Base-by-base conservation (phyloP, 306 rosid genomes). In the Rosa rugosa region DNA sequence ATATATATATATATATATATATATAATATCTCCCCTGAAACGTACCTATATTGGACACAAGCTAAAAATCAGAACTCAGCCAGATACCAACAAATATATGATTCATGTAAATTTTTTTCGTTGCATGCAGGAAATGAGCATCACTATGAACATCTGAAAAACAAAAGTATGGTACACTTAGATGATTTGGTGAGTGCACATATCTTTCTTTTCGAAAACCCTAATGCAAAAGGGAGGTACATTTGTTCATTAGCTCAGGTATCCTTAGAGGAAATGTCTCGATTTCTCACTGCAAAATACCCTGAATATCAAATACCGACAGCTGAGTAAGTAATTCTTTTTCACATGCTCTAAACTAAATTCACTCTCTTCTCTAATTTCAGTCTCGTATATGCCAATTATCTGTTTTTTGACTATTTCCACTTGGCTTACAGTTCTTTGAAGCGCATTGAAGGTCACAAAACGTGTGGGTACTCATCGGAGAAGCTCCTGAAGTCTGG, bases 111-210 rank as follows among this genome's bases (percentile, higher is more conserved):
- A 5, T 31, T 6, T 14, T 34, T 8, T 27, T 47, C 31, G 6
- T 5, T 14, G 27, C 68, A 11, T 75, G 75, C 69, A 88, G 92
- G 90, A 45, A 71, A 90, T 44, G 50, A 79, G 47, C 81, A 82
- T 83, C 71, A 60, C 38, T 84, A 81, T 59, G 80, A 76, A 6
- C 27, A 65, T 62, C 79, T 88, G 20, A 10, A 71, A 13, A 77
- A 75, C 51, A 6, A 45, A 0, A 71, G 78, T 79, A 31, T 90
- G 77, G 94, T 85, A 14, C 91, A 93, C 74, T 83, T 85, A 14
- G 97, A 89, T 72, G 97, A 92, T 59, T 79, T 86, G 31, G 88
- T 85, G 1, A 83, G 92, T 53, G 86, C 92, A 64, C 90, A 90
- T 23, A 87, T 91, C 20, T 88, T 83, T 72, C 83, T 88, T 20